Base-by-base conservation (phyloP, 352 stramenopile genomes). In the Phytophthora ohioensis region DNA sequence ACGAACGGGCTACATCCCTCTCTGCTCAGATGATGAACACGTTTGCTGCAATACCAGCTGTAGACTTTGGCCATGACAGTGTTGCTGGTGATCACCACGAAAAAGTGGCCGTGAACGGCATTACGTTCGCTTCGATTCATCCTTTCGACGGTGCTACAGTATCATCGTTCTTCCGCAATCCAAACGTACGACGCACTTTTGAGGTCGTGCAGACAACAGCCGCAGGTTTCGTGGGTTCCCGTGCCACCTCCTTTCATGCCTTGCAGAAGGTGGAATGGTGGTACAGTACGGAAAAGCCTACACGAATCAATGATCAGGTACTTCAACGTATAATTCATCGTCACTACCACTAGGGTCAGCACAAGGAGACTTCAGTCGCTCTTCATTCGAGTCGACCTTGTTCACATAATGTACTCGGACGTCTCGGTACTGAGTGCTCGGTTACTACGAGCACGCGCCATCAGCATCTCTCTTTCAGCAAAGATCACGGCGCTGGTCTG, bases 401-500 rank as follows among this genome's bases (percentile, higher is more conserved):
- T 5, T 71, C 56, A 75, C 12, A 75, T 27, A 63, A 71, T 71
- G 27, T 71, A 75, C 62, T 76, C 68, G 5, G 54, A 42, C 30
- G 54, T 64, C 36, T 72, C 68, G 4, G 68, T 61, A 31, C 69
- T 76, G 30, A 73, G 32, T 30, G 64, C 64, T 43, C 69, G 69
- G 15, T 66, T 69, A 35, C 69, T 76, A n/a, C 69, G 46, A 8
- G 69, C 69, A 10, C 69, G 57, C 2, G 64, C 47, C 30, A 66
- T 57, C 15, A 53, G 57, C 57, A 76, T 70, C 45, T 85, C 73
- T 48, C 78, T 71, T 15, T 35, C 39, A 13, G 78, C 78, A 31
- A 81, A 80, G 17, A 70, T 64, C 5, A 49, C 45, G 0, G 78
- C 71, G 57, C 34, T 82, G 7, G 62, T 73, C 35, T 74, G 76